phyloP scores from a whole-genome alignment of 768 basidiomycete genomes.

The Lactifluus rugatus region DNA sequence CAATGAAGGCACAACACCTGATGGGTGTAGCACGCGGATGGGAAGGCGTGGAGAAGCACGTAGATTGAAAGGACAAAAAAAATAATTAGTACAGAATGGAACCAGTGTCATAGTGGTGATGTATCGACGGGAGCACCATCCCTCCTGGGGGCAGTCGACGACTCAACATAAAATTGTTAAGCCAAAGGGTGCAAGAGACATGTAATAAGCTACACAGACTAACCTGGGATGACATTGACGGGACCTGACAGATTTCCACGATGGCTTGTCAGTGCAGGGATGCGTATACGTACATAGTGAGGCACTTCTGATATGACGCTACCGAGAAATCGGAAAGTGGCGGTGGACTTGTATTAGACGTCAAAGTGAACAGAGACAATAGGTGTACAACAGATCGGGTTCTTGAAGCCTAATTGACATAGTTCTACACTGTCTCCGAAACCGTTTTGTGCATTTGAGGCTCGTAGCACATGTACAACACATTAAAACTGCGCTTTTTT shows the following conservation, averaged over 20 bases:
- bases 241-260: conserved; percentile 1
- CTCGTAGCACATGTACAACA: neutral
- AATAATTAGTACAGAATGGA: neutral
- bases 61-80: neutral
- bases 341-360: neutral
- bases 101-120: conserved; percentile 2
- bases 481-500: neutral
- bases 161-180: neutral
- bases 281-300: neutral
- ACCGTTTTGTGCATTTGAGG: neutral
- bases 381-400: neutral
- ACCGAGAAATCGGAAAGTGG: conserved; percentile 6
- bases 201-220: neutral
- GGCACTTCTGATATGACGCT: neutral
- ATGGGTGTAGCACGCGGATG: neutral
- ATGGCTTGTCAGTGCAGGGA: neutral
- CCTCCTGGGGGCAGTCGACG: neutral
- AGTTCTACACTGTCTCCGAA: neutral
- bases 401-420: conserved; percentile 9
- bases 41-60: neutral
- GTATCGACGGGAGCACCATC: neutral
- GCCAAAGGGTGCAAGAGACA: neutral
- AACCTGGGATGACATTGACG: neutral
- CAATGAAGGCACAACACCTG: neutral
- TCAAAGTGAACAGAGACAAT: conserved; percentile 1